Conservation (phyloP, 1,139 yeast genomes). For the Hemisphaericaspora lyxosophila region DNA sequence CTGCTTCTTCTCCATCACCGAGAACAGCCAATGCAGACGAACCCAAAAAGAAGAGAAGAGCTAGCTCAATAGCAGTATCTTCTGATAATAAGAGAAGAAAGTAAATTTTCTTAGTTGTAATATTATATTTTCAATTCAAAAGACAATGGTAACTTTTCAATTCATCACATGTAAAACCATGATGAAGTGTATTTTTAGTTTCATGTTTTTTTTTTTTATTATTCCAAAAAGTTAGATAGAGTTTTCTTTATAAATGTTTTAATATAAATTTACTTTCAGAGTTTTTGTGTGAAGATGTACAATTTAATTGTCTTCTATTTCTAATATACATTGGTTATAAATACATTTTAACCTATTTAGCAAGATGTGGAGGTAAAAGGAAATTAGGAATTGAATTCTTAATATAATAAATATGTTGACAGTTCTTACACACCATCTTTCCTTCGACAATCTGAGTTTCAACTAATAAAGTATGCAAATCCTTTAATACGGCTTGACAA, state of each 20-base stretch:
- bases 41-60: conserved; percentile 21
- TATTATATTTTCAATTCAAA: background rate
- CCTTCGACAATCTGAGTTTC: conserved; percentile 90
- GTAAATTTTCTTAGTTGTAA: conserved; percentile 3
- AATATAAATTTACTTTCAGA: too few relatives aligned
- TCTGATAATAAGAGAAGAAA: conserved; percentile 15
- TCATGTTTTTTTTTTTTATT: background rate
- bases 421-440: conserved; percentile 80
- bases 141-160: background rate
- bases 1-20: conserved; percentile 22
- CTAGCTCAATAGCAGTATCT: conserved; percentile 16
- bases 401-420: conserved; percentile 84
- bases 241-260: background rate
- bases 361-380: conserved; percentile 86
- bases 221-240: background rate
- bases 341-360: conserved; percentile 11
- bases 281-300: too few relatives aligned
- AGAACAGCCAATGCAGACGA: conserved; percentile 21
- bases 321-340: background rate
- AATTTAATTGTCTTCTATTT: too few relatives aligned
- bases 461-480: conserved; percentile 72
- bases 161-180: background rate
- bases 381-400: conserved; percentile 94
- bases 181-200: background rate
- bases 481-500: conserved; percentile 60